Base-by-base conservation (phyloP, 345 rosid species). In the Excoecaria cochinchinensis region DNA sequence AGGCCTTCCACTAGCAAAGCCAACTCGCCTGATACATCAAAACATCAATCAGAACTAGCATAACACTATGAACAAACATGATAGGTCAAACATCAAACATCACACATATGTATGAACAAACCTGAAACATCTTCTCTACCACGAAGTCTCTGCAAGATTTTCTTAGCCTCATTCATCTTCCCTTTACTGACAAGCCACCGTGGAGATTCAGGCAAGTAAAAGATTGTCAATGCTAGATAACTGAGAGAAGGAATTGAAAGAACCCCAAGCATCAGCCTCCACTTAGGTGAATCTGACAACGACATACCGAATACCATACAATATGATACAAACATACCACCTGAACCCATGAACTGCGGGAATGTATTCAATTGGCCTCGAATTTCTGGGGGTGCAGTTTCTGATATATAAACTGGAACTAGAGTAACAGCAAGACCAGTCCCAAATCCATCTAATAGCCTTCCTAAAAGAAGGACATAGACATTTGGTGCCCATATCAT, bases 161-260 rank as follows among this genome's bases (percentile, higher is more conserved):
- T 25, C 11, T 70, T 75, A 38, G 88, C 88, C 58, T 85, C 84
- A 5, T 21, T 22, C 86, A 83, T 77, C 67, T 74, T 79, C 38
- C 88, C 86, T 73, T 83, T 85, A 66, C 85, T 81, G 21, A 81
- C 88, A 19, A 85, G 88, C 88, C 88, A 85, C 50, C 88, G 57
- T 0, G 88, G 86, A 19, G 88, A 85, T 55, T 83, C 85, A 2
- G 88, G 88, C 83, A 85, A 64, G 80, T 68, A 79, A 66, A 83
- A 62, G n/a, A 85, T 57, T 3, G 84, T 71, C 70, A 85, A 52
- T 1, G 56, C 69, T 0, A 85, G 66, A 42, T 79, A 83, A 59
- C 22, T 10, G 3, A 83, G 48, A 24, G 88, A 81, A 17, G 86
- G 88, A 48, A 85, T 61, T 13, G 85, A 77, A 48, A 85, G 88